Evolutionary conservation across 768 basidiomycete species (phyloP), one percentile per base, ranked within the genome.

Genomic region (Lactarius evosmus): DNA sequence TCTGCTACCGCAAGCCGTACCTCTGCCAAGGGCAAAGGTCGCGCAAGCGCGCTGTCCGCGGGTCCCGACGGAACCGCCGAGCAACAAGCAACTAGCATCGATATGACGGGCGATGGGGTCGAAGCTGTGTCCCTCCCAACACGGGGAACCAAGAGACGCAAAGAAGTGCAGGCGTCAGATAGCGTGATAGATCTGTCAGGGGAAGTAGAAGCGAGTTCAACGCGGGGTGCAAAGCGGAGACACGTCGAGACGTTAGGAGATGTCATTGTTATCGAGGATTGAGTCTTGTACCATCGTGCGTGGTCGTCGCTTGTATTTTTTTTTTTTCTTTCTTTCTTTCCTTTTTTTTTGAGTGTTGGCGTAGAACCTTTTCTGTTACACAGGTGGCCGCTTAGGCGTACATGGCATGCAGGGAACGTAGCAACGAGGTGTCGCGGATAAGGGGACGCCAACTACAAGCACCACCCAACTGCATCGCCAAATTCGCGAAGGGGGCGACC

Each of bases 391-490:
- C 44, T 57, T 55, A 55, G 27, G 56, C 38, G 40, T 62, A 44
- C 40, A 63, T 34, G 30, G 22, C 17, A 32, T 49, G 56, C 7
- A 17, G 7, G 11, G 22, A 29, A 60, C 22, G n/a, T 60, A 50
- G 46, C 30, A 40, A 56, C 29, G 17, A 56, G 46, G 19, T 29
- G 46, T 46, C 41, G 19, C 30, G 30, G 19, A 14, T 38, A 40
- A 34, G 30, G 30, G 33, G 36, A 50, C 38, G 32, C n/a, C 56
- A 16, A 58, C 70, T 69, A 77, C 60, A 88, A 73, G 73, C 87
- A 89, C 82, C 84, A 87, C 7, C 89, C 89, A 61, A 91, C 74
- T 32, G 89, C 87, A 46, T 70, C 75, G 9, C 81, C 80, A 12
- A 87, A 72, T 61, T 89, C 85, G 63, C 89, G 78, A n/a, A 91